Evolutionary conservation across 2,329 filamentous ascomycete species (phyloP), one percentile per base, ranked within the genome.

Genomic region (Scytalidium lignicola): DNA sequence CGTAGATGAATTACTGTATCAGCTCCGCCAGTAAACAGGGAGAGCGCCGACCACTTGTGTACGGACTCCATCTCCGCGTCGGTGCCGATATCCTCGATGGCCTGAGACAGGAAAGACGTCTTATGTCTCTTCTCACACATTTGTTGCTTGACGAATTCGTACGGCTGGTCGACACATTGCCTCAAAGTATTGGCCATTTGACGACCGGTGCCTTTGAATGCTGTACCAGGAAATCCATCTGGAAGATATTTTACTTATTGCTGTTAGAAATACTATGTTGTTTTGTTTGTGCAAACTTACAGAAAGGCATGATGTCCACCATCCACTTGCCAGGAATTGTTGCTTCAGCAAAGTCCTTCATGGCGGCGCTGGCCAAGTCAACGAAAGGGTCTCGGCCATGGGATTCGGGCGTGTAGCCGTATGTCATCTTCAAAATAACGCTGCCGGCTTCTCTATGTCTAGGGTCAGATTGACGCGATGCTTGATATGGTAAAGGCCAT

Each of bases 271-370:
- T 42, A 47, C n/a, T 13, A 47, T 17, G n/a, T 18, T 47, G 37
- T 18, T 26, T 40, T 37, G 45, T 42, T 37, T 47, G 21, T 20
- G 15, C 20, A 42, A 8, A 48, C 60, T 65, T 57, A 65, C 71
- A 54, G 40, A 66, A 67, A 1, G 74, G 74, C 1, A 78, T 51
- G 0, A 71, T 58, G 48, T 78, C 74, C 3, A 78, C 73, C 7
- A 67, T 52, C 67, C 68, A 77, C 7, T 59, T 64, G 6, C 73
- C 71, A 1, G 73, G 70, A 3, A 69, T 62, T 12, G 59, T 63
- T 4, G 70, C 67, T 19, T 67, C 56, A 1, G 65, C 59, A 46
- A 77, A 73, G 5, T 71, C 50, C 0, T 60, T 60, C 56, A 77
- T 64, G 1, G 68, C 65, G 20, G 64, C 52, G 2, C 67, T 66